Evolutionary conservation across 108 stramenopile species (phyloP).

Genomic region (Halocafeteria seosinensis): DNA sequence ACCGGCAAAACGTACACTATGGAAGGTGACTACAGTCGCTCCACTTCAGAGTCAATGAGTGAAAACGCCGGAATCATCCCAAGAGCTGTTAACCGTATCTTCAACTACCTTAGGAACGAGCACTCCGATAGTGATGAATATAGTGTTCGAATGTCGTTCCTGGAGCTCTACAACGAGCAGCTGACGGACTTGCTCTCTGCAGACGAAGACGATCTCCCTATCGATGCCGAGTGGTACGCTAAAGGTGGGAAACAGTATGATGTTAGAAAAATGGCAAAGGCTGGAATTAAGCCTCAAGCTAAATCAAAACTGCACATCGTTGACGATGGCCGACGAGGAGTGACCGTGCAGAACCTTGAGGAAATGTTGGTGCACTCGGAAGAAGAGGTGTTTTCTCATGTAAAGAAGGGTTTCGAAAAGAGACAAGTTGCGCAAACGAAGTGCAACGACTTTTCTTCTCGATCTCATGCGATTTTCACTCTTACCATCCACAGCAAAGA

Average conservation of each 20-base stretch:
- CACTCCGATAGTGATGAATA: constrained; percentile 20
- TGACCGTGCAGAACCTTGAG: constrained; percentile 36
- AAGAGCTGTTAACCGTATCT: constrained; percentile 31
- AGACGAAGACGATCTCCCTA: not conserved
- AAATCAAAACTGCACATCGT: not conserved
- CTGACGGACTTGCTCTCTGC: constrained; percentile 7
- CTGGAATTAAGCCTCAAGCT: too few relatives aligned
- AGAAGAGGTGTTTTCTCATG: constrained; percentile 29
- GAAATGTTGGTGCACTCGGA: constrained; percentile 23
- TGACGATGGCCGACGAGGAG: constrained; percentile 5
- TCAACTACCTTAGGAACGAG: constrained; percentile 32
- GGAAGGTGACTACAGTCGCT: constrained; percentile 30
- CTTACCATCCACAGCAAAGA: constrained; percentile 45
- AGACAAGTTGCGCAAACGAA: constrained; percentile 40
- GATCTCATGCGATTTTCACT: constrained; percentile 41
- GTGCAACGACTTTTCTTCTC: constrained; percentile 31
- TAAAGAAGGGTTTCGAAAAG: constrained; percentile 30
- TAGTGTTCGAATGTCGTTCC: constrained; percentile 41
- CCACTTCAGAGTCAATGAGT: too few relatives aligned
- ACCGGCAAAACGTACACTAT: constrained; percentile 42
- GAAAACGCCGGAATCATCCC: constrained; percentile 36
- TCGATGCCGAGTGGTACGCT: not conserved
- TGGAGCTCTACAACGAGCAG: constrained; percentile 48
- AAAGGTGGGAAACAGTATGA: not conserved
- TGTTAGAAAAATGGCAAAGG: constrained; percentile 2